Conservation (phyloP, 495 filamentous ascomycete genomes). For the Bombardia bombarda region DNA sequence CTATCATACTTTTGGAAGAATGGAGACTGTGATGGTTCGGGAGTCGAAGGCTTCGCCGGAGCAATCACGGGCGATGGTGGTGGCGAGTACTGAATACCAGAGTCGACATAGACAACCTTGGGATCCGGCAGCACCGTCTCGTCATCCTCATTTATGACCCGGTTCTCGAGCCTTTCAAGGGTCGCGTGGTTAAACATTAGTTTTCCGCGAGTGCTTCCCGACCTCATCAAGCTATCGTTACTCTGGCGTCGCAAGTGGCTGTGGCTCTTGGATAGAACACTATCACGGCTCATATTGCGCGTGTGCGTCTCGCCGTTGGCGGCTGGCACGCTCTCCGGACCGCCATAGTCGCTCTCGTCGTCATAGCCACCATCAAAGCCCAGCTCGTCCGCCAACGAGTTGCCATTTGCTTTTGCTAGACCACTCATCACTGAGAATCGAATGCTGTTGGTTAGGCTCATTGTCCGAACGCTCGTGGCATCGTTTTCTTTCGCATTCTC, state of each 20-base stretch:
- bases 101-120: slow-evolving; percentile 51
- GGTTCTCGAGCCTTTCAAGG: slow-evolving; percentile 40
- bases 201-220: slow-evolving; percentile 40
- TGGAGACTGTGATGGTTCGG: slow-evolving; percentile 27
- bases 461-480: slow-evolving; percentile 64
- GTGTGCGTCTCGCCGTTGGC: slow-evolving; percentile 24
- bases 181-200: slow-evolving; percentile 39
- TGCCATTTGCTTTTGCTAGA: slow-evolving; percentile 48
- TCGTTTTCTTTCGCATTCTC: slow-evolving; percentile 58
- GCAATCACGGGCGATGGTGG: slow-evolving; percentile 61
- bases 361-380: slow-evolving; percentile 74
- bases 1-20: slow-evolving; percentile 24
- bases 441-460: slow-evolving; percentile 66
- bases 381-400: slow-evolving; percentile 86
- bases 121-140: slow-evolving; percentile 18
- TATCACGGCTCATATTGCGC: slow-evolving; percentile 28
- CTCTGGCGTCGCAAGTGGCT: slow-evolving; percentile 41
- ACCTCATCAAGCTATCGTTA: slow-evolving; percentile 41
- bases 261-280: slow-evolving; percentile 30
- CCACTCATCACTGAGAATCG: slow-evolving; percentile 63
- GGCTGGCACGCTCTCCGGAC: slow-evolving; percentile 45
- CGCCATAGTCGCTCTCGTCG: slow-evolving; percentile 45
- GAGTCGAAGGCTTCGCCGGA: slow-evolving; percentile 30
- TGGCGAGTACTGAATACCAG: slow-evolving; percentile 75
- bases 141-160: slow-evolving; percentile 43